Evolutionary conservation across 2,329 filamentous ascomycete genomes (phyloP), one percentile per base, ranked within the genome.

Genomic region (Talaromyces albobiverticillius): DNA sequence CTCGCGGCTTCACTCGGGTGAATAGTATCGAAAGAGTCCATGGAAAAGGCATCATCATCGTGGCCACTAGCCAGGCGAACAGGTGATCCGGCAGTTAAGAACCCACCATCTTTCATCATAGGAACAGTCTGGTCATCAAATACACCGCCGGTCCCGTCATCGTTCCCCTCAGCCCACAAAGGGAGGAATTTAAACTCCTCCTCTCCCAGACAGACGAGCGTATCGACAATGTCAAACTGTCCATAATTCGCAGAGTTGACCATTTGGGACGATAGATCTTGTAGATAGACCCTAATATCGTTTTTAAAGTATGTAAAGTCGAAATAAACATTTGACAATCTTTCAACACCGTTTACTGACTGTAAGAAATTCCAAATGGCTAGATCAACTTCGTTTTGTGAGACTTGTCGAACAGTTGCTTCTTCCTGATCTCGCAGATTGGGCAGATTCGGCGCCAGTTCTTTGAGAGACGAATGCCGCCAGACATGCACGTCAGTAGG

Each of bases 131-230:
- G 63, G 42, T 73, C 71, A 0, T 65, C 67, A 59, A 76, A 82
- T 2, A 81, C 77, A 13, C 73, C 77, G 2, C 79, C 79, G 0
- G 71, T 74, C 0, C 71, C 79, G 53, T 82, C 79, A 46, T 81
- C 76, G 26, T 76, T 67, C 1, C 79, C 85, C 3, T 81, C 84
- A 0, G 83, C 84, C 84, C 84, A 88, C 3, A 87, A 71, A 0
- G 86, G 85, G 3, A 88, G 73, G 58, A 79, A 88, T 54, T 80
- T 80, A 59, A 82, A 78, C 68, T 89, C 85, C 2, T 80, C 71
- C 3, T 82, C 76, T 0, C 71, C 69, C 1, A 88, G 73, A 4
- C 74, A 77, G 0, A 85, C 73, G 0, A 86, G 66, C 2, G 66
- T 74, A 46, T 76, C 70, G 10, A 71, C 71, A 0, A 67, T 26